A percentile compares a stretch with the other conserved stretches of the same genome.
phyloP scores from a whole-genome alignment of 2,329 filamentous ascomycete species.

The Aspergillus spinulosporus region DNA sequence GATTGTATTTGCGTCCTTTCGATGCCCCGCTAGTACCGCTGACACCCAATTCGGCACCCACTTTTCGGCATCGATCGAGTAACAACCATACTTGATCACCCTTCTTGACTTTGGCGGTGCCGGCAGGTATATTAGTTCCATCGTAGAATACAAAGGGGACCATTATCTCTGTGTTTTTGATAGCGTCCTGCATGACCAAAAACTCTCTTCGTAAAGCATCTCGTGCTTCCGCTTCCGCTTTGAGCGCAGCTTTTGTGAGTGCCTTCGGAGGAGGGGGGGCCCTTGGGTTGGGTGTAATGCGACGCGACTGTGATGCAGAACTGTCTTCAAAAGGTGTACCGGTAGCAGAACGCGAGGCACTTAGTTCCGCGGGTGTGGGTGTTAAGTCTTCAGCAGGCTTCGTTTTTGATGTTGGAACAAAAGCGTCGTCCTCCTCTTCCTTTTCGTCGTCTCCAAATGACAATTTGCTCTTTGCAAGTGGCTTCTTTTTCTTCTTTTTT shows the following conservation, averaged over 20 bases:
- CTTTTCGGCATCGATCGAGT: slow-evolving; percentile 84
- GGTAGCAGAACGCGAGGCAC: slow-evolving; percentile 40
- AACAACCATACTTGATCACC: slow-evolving; percentile 93
- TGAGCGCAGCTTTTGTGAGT: slow-evolving; percentile 72
- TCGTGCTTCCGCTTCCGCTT: slow-evolving; percentile 75
- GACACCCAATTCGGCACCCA: slow-evolving; percentile 79
- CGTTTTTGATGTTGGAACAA: background rate
- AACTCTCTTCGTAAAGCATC: slow-evolving; percentile 79
- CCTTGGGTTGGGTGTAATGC: slow-evolving; percentile 48
- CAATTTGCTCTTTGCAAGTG: slow-evolving; percentile 59
- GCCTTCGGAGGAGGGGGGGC: slow-evolving; percentile 65
- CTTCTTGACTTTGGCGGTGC: slow-evolving; percentile 83
- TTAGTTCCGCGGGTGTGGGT: slow-evolving; percentile 40
- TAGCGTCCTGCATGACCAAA: slow-evolving; percentile 74
- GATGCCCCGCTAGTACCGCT: slow-evolving; percentile 57
- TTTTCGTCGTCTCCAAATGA: slow-evolving; percentile 65
- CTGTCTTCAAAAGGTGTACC: slow-evolving; percentile 36
- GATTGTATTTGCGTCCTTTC: slow-evolving; percentile 56
- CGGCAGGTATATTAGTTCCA: slow-evolving; percentile 83
- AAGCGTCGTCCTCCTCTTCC: slow-evolving; percentile 55
- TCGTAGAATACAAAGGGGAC: slow-evolving; percentile 98
- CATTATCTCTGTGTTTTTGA: slow-evolving; percentile 84
- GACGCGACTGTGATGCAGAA: slow-evolving; percentile 30
- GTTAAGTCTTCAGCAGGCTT: slow-evolving; percentile 34
- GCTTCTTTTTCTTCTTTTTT: slow-evolving; percentile 61